Evolutionary conservation across 164 flowering plant species (phyloP), one percentile per base, ranked within the genome.

Genomic region (Sextonia rubra): DNA sequence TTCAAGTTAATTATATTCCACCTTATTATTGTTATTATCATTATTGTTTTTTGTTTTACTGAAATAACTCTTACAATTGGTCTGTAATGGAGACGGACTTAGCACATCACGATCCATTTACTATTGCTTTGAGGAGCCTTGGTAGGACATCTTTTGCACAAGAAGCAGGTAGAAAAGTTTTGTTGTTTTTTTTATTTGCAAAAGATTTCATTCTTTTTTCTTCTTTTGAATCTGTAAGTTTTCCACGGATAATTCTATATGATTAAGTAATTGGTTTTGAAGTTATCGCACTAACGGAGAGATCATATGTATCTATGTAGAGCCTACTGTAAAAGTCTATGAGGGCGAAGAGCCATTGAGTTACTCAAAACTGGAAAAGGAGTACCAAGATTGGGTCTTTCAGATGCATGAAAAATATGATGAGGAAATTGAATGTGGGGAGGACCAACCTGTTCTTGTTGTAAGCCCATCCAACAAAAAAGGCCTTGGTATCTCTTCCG

Each of bases 341-440:
- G 78, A 77, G 79, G 83, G 65, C 72, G 81, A 77, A 26, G 84
- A 78, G 64, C n/a, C 24, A 18, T 37, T 89, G 68, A 73, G 70
- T 62, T 75, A 73, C 20, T 69, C 48, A 0, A 85, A 85, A 73
- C 74, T 89, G 61, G 85, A 87, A 69, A 86, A 80, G 68, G 85
- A 80, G 60, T 89, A 87, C 77, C 78, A 71, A 29, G 85, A 86
- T 23, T 89, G 93, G 93, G 74, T 89, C 61, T 68, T 76, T 14
- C 71, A 86, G 52, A 86, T 89, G 93, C 93, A 89, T 76, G 82
- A 80, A 47, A 25, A 12, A 24, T 85, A 85, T 81, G 93, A 89
- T 66, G 81, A 84, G 73, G 92, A 86, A 79, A 73, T 77, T n/a
- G 81, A 78, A 15, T 63, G 72, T 74, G 90, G 90, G 37, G 84